Evolutionary conservation across 2,329 filamentous ascomycete genomes (phyloP), one percentile per base, ranked within the genome.

Genomic region (Phoma sp.): DNA sequence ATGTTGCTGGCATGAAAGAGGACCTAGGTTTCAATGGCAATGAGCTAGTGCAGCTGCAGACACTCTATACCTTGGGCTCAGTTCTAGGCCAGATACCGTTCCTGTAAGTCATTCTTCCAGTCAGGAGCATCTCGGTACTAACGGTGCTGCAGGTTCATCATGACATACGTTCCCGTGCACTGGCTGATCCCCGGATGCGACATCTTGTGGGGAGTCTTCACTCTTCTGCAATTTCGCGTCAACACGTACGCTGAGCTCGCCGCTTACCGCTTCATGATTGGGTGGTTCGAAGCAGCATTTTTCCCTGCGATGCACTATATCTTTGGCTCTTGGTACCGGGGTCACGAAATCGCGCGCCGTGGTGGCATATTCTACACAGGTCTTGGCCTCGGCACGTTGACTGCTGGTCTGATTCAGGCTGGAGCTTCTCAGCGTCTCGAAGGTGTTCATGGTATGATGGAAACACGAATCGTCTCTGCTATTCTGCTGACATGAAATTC

Each of bases 151-250:
- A 55, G 52, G 3, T 51, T 81, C 51, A 68, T 84, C 6, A 79
- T 83, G 50, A 62, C 62, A 0, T 61, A 64, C n/a, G n/a, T 65
- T 10, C 58, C 80, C 1, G 79, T 84, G 63, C 74, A 79, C 43
- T 83, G 77, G 71, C 60, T 81, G 0, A 76, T 84, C 4, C 82
- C 83, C 0, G 72, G 74, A 4, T 74, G 84, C 58, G 81, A 84
- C 51, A 60, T 84, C 1, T 61, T 73, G 3, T 85, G 83, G 83
- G 82, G 82, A 0, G 65, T 84, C 12, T 82, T 85, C 54, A 85
- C 82, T 0, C 75, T 86, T 10, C 67, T 84, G 7, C 81, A 84
- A 48, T 84, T 79, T 47, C 78, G 81, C 3, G 77, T 77, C 2
- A 71, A 73, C 2, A 71, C 75, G 3, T 83, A 77, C 51, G 74